Evolutionary conservation across 1,139 yeast species (phyloP).

Genomic region (Casaregolazyma lundiana): DNA sequence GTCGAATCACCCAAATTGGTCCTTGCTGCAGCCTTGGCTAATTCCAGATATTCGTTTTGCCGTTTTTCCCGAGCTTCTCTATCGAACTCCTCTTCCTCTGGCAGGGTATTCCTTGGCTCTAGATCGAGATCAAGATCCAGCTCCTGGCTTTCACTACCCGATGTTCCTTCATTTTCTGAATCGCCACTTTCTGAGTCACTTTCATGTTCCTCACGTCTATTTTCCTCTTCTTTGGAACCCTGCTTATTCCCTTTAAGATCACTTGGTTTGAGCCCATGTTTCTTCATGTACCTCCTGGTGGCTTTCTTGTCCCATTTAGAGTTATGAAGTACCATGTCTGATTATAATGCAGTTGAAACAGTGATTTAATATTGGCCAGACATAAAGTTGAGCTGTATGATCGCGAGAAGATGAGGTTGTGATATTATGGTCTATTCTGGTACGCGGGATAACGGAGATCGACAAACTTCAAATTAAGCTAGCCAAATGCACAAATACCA

Average conservation of each 20-base stretch:
- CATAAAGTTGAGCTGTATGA: background rate
- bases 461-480: too few relatives aligned
- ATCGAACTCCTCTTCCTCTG: conserved; percentile 11
- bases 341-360: background rate
- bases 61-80: conserved; percentile 9
- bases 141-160: background rate
- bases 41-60: conserved; percentile 2
- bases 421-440: too few relatives aligned
- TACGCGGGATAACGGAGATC: too few relatives aligned
- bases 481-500: too few relatives aligned
- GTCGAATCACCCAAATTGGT: background rate
- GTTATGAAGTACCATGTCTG: conserved; percentile 27
- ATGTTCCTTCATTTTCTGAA: conserved; percentile 3
- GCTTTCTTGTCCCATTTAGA: conserved; percentile 30
- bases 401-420: conserved; percentile 1
- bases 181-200: conserved; percentile 1
- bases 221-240: conserved; percentile 7
- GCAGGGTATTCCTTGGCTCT: conserved; percentile 14
- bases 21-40: conserved; percentile 1
- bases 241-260: conserved; percentile 10
- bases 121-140: background rate
- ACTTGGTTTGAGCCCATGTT: conserved; percentile 22
- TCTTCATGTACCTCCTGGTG: conserved; percentile 22
- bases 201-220: conserved; percentile 5
- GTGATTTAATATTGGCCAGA: background rate